These are phyloP conservation scores for Esteya vermicola DNA, from an alignment of 2,329 filamentous ascomycete genomes.

Conservation along the genomic window DNA sequence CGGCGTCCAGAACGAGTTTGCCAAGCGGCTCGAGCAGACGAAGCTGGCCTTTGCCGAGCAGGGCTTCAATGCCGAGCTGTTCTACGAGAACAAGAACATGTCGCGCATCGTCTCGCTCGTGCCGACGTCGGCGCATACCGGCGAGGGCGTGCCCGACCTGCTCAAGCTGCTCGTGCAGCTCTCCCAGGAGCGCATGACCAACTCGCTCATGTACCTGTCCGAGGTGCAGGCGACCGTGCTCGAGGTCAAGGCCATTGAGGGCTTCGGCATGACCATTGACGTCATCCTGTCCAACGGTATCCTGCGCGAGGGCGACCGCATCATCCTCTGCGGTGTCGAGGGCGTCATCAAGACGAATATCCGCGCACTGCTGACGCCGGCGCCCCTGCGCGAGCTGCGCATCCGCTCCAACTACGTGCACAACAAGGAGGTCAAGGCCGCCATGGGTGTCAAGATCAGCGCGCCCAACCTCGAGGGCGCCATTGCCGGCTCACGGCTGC, in stretches of 20 bases:
- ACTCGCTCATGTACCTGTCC: constrained; percentile 92
- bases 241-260: constrained; percentile 98
- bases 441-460: constrained; percentile 96
- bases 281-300: constrained; percentile 95
- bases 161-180: constrained; percentile 85
- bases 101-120: constrained; percentile 88
- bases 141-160: constrained; percentile 98
- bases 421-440: constrained; percentile 98
- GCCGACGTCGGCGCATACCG: constrained; percentile 94
- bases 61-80: constrained; percentile 94
- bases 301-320: constrained; percentile 81
- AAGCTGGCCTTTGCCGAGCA: constrained; percentile 93
- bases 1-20: constrained; percentile 87
- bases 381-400: constrained; percentile 82
- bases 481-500: constrained; percentile 86
- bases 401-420: constrained; percentile 95
- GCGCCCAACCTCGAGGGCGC: constrained; percentile 91
- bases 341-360: constrained; percentile 93
- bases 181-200: constrained; percentile 95
- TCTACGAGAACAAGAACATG: constrained; percentile 97
- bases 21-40: constrained; percentile 75
- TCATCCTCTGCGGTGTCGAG: constrained; percentile 93
- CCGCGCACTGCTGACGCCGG: constrained; percentile 82
- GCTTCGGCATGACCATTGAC: constrained; percentile 96
- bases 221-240: constrained; percentile 96